A percentile compares a stretch with the other conserved stretches of the same genome.
phyloP scores from a whole-genome alignment of 768 basidiomycete genomes.

The Tubosaeta sp. region DNA sequence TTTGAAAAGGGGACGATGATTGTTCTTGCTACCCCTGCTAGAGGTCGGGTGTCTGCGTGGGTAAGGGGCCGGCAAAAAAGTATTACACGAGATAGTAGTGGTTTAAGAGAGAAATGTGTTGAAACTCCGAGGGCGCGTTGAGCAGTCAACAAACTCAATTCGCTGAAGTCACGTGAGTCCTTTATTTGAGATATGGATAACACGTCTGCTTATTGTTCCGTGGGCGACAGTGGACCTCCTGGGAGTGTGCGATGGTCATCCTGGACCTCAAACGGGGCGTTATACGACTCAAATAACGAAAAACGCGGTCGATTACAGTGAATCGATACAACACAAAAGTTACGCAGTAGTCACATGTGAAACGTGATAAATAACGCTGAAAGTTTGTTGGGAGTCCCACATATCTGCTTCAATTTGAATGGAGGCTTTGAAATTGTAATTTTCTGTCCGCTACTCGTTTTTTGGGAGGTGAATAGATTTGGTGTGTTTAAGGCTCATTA shows the following conservation, averaged over 20 bases:
- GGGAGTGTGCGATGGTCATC: conserved; percentile 1
- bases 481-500: conserved; percentile 25
- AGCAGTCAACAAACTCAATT: conserved; percentile 40
- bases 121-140: conserved; percentile 39
- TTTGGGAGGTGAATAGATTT: conserved; percentile 24
- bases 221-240: background rate
- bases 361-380: conserved; percentile 17
- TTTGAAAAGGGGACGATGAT: conserved; percentile 9
- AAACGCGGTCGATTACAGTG: conserved; percentile 12
- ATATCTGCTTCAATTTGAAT: conserved; percentile 14
- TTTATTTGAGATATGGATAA: conserved; percentile 30
- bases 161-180: conserved; percentile 34
- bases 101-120: conserved; percentile 41
- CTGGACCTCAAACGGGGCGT: conserved; percentile 8
- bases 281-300: conserved; percentile 8
- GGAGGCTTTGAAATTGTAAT: conserved; percentile 17
- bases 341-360: conserved; percentile 8
- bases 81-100: conserved; percentile 42
- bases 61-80: conserved; percentile 16
- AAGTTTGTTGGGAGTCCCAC: conserved; percentile 12
- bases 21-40: conserved; percentile 16
- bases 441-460: conserved; percentile 30
- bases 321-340: conserved; percentile 14
- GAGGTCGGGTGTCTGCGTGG: conserved; percentile 11
- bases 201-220: conserved; percentile 10